Evolutionary conservation across 2,329 filamentous ascomycete genomes (phyloP).

Genomic region (Akanthomyces dipterigenus): DNA sequence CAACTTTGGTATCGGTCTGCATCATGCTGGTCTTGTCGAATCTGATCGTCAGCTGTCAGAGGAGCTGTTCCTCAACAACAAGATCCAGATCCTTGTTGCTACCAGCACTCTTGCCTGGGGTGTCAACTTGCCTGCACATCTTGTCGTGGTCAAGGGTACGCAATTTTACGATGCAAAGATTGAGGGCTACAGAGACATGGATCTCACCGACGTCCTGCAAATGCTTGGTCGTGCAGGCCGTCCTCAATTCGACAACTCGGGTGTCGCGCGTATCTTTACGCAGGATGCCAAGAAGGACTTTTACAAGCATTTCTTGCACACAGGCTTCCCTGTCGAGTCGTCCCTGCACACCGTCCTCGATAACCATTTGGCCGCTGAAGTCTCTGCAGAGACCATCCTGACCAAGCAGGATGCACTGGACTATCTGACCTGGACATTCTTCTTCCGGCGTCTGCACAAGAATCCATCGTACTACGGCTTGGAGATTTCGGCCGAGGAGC

Average conservation of each 20-base stretch:
- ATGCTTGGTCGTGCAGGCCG: constrained; percentile 95
- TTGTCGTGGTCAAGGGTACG: constrained; percentile 96
- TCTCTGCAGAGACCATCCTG: constrained; percentile 84
- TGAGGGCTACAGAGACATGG: constrained; percentile 98
- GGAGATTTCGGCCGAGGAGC: constrained; percentile 85
- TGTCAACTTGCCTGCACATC: constrained; percentile 91
- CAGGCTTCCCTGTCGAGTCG: constrained; percentile 94
- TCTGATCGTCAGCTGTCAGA: constrained; percentile 87
- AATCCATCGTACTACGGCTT: constrained; percentile 98
- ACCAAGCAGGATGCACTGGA: constrained; percentile 97
- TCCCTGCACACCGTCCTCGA: constrained; percentile 93
- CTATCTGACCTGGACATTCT: constrained; percentile 98
- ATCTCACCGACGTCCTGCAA: constrained; percentile 92
- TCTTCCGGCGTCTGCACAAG: constrained; percentile 95
- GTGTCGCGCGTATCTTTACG: constrained; percentile 94
- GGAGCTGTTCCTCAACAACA: constrained; percentile 93
- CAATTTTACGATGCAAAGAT: constrained; percentile 98
- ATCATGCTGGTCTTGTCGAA: constrained; percentile 95
- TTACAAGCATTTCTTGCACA: constrained; percentile 98
- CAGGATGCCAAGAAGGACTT: constrained; percentile 98
- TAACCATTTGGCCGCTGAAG: constrained; percentile 92
- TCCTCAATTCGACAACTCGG: constrained; percentile 92
- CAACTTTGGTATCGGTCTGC: constrained; percentile 92
- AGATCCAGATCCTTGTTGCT: constrained; percentile 93
- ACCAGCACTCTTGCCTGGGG: constrained; percentile 97